These are phyloP conservation scores for Acacia acuminata DNA, from an alignment of 306 rosid genomes.

Conservation along the genomic window DNA sequence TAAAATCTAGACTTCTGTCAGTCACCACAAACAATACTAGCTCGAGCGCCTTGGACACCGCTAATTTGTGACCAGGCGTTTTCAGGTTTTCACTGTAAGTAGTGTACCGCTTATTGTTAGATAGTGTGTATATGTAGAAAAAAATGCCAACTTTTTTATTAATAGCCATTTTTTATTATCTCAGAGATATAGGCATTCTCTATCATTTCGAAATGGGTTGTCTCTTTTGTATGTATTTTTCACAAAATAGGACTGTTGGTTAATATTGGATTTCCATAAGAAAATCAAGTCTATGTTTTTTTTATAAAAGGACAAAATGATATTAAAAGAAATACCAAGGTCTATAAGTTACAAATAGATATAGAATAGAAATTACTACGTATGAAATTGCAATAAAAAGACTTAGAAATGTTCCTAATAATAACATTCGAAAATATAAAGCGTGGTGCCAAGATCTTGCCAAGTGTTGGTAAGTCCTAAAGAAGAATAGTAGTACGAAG, in stretches of 20 bases:
- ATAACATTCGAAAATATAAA: too few relatives aligned
- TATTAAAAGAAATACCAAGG: too few relatives aligned
- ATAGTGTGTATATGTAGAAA: conserved; percentile 14
- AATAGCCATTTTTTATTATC: conserved; percentile 27
- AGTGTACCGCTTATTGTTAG: conserved; percentile 23
- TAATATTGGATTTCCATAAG: neutral
- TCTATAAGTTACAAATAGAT: too few relatives aligned
- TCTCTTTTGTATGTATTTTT: neutral
- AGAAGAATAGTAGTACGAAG: too few relatives aligned
- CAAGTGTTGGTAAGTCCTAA: too few relatives aligned
- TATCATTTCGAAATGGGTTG: neutral
- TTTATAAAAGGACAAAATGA: too few relatives aligned
- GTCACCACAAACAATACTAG: conserved; percentile 27
- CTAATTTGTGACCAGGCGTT: conserved; percentile 40
- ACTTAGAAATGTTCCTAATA: too few relatives aligned
- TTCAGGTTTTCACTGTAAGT: neutral
- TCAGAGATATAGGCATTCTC: conserved; percentile 7
- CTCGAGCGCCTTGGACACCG: conserved; percentile 41
- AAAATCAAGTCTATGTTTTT: neutral
- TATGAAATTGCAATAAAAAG: too few relatives aligned
- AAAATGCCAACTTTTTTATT: conserved; percentile 29
- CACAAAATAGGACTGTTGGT: neutral
- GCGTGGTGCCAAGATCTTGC: too few relatives aligned
- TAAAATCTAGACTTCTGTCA: conserved; percentile 47
- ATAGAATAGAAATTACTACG: too few relatives aligned